Evolutionary conservation across 768 basidiomycete species (phyloP), one percentile per base, ranked within the genome.

Genomic region (Hygrophorus pudorinus): DNA sequence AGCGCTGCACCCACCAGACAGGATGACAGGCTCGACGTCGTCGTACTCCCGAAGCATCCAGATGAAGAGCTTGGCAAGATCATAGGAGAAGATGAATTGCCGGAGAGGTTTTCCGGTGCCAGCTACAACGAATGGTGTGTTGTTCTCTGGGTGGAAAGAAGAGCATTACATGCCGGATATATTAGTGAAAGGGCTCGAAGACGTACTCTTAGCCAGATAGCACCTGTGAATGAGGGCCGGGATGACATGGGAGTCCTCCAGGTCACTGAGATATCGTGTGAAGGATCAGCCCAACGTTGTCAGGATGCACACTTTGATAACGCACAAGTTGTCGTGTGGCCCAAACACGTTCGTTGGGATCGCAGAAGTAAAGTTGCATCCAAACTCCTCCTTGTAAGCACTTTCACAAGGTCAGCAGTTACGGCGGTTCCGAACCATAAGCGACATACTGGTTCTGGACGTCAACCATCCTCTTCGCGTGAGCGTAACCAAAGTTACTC

Each of bases 281-380:
- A 48, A 44, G 45, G n/a, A 36, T 44, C n/a, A 49, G 51, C 39
- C n/a, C 2, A 7, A 9, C 11, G 4, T 11, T 9, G 13, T 44
- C 34, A 41, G 44, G 29, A 33, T 29, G n/a, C 21, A 20, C 21
- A 45, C 16, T 18, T 44, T 20, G 38, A 16, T 12, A 28, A 58
- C 73, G 45, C 50, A 85, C 88, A 86, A 98, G 68, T 97, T 97
- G 65, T 96, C 93, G 56, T 89, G 62, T 4, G 87, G 88, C 11
- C 93, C 93, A 57, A 97, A 97, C n/a, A 97, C 80, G 59, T 93
- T 96, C 9, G 94, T 97, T 1, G 94, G 93, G 56, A 98, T 98
- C 11, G 92, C 91, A 33, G 90, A 89, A 3, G 92, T 96, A 59
- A 96, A 97, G 63, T 89, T 90, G 66, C 80, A 81, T 14, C 92